Evolutionary conservation across 1,139 yeast species (phyloP).

Genomic region (Debaryomyces singareniensis): DNA sequence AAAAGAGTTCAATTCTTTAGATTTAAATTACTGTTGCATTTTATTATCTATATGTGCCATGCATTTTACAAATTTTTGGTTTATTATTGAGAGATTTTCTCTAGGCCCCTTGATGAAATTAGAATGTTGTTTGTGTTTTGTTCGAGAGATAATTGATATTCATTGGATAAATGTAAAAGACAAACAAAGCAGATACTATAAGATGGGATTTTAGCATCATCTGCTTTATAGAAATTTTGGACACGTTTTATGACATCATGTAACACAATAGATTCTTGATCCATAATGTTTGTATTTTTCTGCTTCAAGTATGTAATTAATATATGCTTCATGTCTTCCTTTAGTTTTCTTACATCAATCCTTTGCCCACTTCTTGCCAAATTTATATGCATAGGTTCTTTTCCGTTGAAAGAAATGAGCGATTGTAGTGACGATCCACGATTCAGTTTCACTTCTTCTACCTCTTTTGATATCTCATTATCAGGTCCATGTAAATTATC

Average conservation of each 20-base stretch:
- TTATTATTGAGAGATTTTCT: too few relatives aligned
- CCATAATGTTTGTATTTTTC: conserved; percentile 1
- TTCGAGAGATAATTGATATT: conserved; percentile 63
- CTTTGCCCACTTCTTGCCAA: conserved; percentile 78
- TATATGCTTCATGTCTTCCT: conserved; percentile 70
- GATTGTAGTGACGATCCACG: background rate
- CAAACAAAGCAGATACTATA: conserved; percentile 87
- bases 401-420: background rate
- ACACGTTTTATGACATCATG: conserved; percentile 44
- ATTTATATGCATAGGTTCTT: conserved; percentile 58
- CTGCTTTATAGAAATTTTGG: conserved; percentile 43
- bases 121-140: conserved; percentile 48
- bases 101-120: too few relatives aligned
- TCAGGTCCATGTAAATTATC: conserved; percentile 6
- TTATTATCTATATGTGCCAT: too few relatives aligned
- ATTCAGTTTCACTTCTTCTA: conserved; percentile 2
- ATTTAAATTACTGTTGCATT: too few relatives aligned
- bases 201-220: conserved; percentile 57
- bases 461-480: conserved; percentile 1
- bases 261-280: conserved; percentile 23
- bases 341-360: conserved; percentile 73
- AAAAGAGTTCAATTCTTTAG: too few relatives aligned
- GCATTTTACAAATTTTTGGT: too few relatives aligned
- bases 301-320: too few relatives aligned
- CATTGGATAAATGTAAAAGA: conserved; percentile 80